phyloP scores from a whole-genome alignment of 2,329 filamentous ascomycete species.

The Colletotrichum navitas region DNA sequence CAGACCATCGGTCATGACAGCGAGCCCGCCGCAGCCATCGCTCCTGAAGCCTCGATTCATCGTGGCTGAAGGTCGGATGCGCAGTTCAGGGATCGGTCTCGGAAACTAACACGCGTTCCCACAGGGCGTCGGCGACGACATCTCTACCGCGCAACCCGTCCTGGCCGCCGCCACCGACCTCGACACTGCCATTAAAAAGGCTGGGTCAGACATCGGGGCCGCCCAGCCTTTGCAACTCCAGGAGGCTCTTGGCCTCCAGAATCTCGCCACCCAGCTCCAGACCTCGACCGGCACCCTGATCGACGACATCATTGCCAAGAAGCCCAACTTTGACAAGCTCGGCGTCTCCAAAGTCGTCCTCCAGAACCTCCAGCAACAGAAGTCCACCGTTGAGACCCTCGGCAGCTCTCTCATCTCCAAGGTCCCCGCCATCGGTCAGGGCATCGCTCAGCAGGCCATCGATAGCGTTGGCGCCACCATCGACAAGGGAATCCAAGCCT shows the following conservation, averaged over 20 bases:
- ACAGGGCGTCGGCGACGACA: slow-evolving; percentile 59
- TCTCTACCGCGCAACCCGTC: slow-evolving; percentile 56
- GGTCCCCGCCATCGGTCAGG: slow-evolving; percentile 47
- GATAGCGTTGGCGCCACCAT: slow-evolving; percentile 44
- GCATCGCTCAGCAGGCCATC: slow-evolving; percentile 46
- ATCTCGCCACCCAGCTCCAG: slow-evolving; percentile 43
- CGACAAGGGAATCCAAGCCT: slow-evolving; percentile 43
- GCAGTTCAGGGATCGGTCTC: not conserved
- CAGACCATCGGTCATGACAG: not conserved
- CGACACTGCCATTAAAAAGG: slow-evolving; percentile 39
- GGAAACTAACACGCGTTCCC: not conserved
- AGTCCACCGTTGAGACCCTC: slow-evolving; percentile 40
- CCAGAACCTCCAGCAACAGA: slow-evolving; percentile 44
- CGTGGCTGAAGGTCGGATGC: not conserved
- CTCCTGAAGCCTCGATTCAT: not conserved
- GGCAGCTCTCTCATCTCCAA: slow-evolving; percentile 46
- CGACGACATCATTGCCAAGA: slow-evolving; percentile 44
- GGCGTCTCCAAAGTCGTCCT: slow-evolving; percentile 45
- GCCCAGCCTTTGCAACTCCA: slow-evolving; percentile 43
- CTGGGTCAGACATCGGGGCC: slow-evolving; percentile 46
- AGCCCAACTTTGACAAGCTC: slow-evolving; percentile 46
- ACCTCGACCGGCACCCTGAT: slow-evolving; percentile 43
- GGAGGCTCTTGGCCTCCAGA: slow-evolving; percentile 44
- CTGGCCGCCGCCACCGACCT: slow-evolving; percentile 44
- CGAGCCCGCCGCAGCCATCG: not conserved